Conservation (phyloP, 2,329 filamentous ascomycete genomes). For the Paecilomyces niveus region DNA sequence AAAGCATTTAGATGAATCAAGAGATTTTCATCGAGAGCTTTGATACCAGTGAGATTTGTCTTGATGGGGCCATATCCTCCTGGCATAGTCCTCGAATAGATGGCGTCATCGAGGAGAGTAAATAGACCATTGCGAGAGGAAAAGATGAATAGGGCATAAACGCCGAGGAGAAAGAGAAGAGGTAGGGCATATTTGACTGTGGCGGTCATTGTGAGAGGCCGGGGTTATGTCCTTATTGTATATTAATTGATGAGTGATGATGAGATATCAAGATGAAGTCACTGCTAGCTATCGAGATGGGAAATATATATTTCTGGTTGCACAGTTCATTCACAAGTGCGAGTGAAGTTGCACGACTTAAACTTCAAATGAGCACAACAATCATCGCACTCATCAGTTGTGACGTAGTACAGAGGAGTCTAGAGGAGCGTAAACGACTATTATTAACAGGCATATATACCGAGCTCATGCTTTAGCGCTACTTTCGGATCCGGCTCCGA, state of each 20-base stretch:
- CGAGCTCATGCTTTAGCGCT: not conserved
- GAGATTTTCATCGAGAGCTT: conserved; percentile 24
- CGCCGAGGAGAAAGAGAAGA: conserved; percentile 16
- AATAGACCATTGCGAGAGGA: conserved; percentile 24
- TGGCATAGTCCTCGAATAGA: conserved; percentile 18
- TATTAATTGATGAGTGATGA: not conserved
- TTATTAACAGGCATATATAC: not conserved
- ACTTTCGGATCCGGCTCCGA: not conserved
- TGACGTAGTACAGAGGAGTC: not conserved
- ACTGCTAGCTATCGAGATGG: not conserved
- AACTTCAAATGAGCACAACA: not conserved
- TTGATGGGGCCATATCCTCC: conserved; percentile 20
- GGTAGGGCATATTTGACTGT: not conserved
- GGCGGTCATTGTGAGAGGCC: not conserved
- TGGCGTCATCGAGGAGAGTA: conserved; percentile 10
- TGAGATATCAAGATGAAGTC: not conserved
- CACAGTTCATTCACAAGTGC: not conserved
- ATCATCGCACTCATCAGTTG: not conserved
- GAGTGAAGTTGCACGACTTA: not conserved
- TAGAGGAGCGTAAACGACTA: not conserved
- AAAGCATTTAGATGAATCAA: conserved; percentile 25
- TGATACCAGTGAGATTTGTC: conserved; percentile 26
- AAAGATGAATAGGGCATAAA: conserved; percentile 29
- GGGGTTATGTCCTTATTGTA: not conserved
- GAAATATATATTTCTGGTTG: not conserved